Percentiles rank a stretch among this genome's conserved stretches.
These are phyloP conservation scores for Actinidia arguta DNA, from an alignment of 179 eudicot species.

Conservation along the genomic window DNA sequence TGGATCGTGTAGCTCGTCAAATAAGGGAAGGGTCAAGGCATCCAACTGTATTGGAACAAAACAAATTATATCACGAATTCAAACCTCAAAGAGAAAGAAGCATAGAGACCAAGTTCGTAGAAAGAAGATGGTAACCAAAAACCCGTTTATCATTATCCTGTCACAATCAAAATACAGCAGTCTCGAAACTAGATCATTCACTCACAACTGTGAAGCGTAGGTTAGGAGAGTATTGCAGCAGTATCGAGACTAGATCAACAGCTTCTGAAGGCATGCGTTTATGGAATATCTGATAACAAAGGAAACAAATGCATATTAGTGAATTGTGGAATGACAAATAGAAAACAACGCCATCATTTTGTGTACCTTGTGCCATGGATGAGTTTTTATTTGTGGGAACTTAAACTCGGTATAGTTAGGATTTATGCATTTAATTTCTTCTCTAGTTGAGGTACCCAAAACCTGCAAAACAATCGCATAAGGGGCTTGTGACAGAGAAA, in stretches of 20 bases:
- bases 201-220: slow-evolving; percentile 92
- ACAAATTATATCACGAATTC: not conserved
- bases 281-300: slow-evolving; percentile 73
- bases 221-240: slow-evolving; percentile 89
- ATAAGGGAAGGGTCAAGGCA: slow-evolving; percentile 53
- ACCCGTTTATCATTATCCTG: too few relatives aligned
- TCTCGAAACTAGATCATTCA: too few relatives aligned
- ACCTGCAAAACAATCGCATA: slow-evolving; percentile 51
- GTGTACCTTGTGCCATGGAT: slow-evolving; percentile 97
- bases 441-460: slow-evolving; percentile 94
- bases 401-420: slow-evolving; percentile 94
- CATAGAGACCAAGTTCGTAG: not conserved
- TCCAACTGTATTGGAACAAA: slow-evolving; percentile 43
- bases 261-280: slow-evolving; percentile 97
- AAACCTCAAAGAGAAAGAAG: not conserved
- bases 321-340: not conserved
- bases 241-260: slow-evolving; percentile 91
- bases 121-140: too few relatives aligned
- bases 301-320: not conserved
- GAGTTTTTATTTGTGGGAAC: slow-evolving; percentile 95
- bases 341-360: not conserved
- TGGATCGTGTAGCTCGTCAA: slow-evolving; percentile 60
- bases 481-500: not conserved
- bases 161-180: too few relatives aligned
- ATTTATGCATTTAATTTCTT: slow-evolving; percentile 96